Evolutionary conservation across 768 basidiomycete genomes (phyloP), one percentile per base, ranked within the genome.

Genomic region (Pholiota molesta): DNA sequence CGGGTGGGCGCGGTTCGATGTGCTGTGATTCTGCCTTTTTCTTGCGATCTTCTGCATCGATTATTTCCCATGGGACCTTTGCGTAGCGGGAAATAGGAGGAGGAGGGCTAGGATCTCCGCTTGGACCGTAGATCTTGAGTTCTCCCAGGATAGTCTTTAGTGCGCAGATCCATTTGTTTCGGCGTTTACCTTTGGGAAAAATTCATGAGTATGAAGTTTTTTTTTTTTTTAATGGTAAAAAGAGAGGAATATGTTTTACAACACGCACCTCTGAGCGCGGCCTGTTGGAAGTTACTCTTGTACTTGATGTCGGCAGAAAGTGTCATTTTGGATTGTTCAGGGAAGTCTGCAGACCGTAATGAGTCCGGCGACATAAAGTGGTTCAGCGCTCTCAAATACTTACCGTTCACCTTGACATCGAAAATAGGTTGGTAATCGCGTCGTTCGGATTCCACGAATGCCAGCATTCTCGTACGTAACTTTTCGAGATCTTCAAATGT

Each of bases 91-190:
- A 74, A 14, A 89, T 84, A 3, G 75, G 77, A 37, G 89, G 75
- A n/a, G 81, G 74, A 23, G 81, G 77, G 64, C 79, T 72, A 1
- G 89, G 88, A 71, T 88, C 71, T 23, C 90, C 86, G 33, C 65
- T 72, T 9, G 88, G 86, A 5, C 89, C 89, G 66, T 80, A 94
- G 62, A 97, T 89, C 65, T 86, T 80, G 54, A 87, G 74, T 62
- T 93, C 89, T 28, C 81, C 84, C 62, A 93, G 77, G 52, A 85
- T 81, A 49, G 82, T 71, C 75, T 95, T 96, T 58, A 97, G 80
- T 16, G 91, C 90, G 73, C 93, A 95, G 45, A 95, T 83, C 94
- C 94, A 96, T 75, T 94, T 96, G 79, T 95, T 95, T 37, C 92
- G 84, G 58, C 94, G 84, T 74, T 89, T 87, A 1, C 88, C 88